A percentile compares a stretch with the other conserved stretches of the same genome.
These are phyloP conservation scores for Aspergillus arachidicola DNA, from an alignment of 2,329 filamentous ascomycete genomes.

Conservation along the genomic window DNA sequence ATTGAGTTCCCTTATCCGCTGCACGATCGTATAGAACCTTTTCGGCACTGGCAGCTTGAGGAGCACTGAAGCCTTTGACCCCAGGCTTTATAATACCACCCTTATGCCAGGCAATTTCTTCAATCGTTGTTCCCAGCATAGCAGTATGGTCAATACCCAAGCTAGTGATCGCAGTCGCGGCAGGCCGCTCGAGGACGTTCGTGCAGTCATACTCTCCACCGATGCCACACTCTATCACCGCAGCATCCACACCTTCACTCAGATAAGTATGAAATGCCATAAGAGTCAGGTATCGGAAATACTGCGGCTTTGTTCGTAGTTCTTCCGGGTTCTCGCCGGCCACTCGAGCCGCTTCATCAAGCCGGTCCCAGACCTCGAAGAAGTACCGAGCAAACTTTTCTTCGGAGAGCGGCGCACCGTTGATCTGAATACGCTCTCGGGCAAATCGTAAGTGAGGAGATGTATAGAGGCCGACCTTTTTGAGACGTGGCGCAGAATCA, in stretches of 20 bases:
- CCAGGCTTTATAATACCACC: constrained; percentile 78
- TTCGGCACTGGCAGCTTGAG: constrained; percentile 58
- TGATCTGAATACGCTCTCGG: constrained; percentile 80
- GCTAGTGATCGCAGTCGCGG: constrained; percentile 73
- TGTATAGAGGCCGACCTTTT: constrained; percentile 76
- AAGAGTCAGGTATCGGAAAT: constrained; percentile 89
- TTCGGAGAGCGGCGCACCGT: constrained; percentile 70
- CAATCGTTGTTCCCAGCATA: constrained; percentile 76
- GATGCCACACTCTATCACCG: constrained; percentile 90
- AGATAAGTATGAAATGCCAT: constrained; percentile 85
- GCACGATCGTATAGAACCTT: constrained; percentile 60
- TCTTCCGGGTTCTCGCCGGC: constrained; percentile 56
- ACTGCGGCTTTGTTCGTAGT: constrained; percentile 73
- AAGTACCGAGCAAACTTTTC: constrained; percentile 74
- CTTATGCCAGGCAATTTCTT: constrained; percentile 90
- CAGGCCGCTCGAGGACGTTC: constrained; percentile 75
- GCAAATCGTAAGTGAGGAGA: constrained; percentile 84
- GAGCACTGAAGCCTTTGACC: constrained; percentile 64
- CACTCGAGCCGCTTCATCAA: constrained; percentile 57
- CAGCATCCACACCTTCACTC: constrained; percentile 71
- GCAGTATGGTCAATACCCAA: constrained; percentile 83
- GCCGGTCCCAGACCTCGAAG: constrained; percentile 78
- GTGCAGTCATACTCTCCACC: constrained; percentile 93
- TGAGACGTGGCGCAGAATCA: constrained; percentile 36
- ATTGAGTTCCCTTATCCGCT: constrained; percentile 49